phyloP scores from a whole-genome alignment of 2,329 filamentous ascomycete species.

The Sclerotinia minor region DNA sequence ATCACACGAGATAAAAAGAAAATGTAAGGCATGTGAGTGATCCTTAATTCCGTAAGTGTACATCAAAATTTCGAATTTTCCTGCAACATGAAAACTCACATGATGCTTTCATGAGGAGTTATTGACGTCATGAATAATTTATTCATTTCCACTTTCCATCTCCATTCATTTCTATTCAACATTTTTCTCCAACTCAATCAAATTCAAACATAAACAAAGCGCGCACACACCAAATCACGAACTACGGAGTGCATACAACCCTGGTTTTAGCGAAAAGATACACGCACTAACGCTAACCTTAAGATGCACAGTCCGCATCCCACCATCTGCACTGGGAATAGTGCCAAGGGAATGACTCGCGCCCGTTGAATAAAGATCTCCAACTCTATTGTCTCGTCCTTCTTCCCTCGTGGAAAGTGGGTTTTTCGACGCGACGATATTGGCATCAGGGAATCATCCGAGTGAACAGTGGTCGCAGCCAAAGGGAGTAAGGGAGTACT shows the following conservation, averaged over 20 bases:
- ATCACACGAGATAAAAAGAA: neutral
- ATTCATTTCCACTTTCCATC: no score
- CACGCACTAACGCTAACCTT: neutral
- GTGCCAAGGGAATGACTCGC: conserved; percentile 6
- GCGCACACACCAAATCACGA: neutral
- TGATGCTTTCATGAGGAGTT: no score
- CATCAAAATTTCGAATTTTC: neutral
- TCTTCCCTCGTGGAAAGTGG: neutral
- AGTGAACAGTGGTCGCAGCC: neutral
- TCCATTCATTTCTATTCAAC: no score
- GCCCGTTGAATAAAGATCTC: conserved; percentile 14
- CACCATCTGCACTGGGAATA: neutral
- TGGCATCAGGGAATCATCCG: neutral
- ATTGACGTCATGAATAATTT: no score
- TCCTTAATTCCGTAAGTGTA: neutral
- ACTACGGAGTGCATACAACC: neutral
- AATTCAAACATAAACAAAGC: no score
- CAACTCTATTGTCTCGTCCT: neutral
- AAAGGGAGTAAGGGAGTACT: no score
- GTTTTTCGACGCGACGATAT: neutral
- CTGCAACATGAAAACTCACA: neutral
- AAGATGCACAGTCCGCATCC: neutral
- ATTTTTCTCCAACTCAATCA: neutral
- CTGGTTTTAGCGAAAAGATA: neutral
- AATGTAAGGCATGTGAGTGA: no score